phyloP scores from a whole-genome alignment of 305 asterid species.

The Petunia hybrid region DNA sequence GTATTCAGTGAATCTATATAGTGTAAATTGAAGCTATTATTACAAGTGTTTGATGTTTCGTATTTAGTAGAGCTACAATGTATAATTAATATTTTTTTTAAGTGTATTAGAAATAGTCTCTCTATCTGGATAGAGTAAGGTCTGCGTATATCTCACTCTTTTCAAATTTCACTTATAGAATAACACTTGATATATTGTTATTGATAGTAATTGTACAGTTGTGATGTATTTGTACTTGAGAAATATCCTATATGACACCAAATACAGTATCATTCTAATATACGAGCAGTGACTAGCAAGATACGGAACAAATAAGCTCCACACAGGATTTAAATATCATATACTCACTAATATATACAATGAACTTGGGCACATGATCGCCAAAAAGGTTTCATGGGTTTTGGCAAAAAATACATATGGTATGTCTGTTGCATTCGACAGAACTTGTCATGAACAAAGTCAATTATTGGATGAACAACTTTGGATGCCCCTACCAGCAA shows the following conservation, averaged over 20 bases:
- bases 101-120: too few relatives aligned
- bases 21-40: too few relatives aligned
- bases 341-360: conserved; percentile 1
- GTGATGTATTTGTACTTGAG: too few relatives aligned
- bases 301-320: background rate
- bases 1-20: too few relatives aligned
- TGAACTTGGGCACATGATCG: conserved; percentile 27
- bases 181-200: too few relatives aligned
- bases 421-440: conserved; percentile 17
- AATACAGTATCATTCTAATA: background rate
- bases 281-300: background rate
- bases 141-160: too few relatives aligned
- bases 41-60: too few relatives aligned
- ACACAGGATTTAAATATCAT: background rate
- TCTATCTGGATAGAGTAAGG: too few relatives aligned
- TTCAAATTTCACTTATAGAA: too few relatives aligned
- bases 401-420: background rate
- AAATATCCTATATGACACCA: background rate
- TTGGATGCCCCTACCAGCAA: conserved; percentile 19
- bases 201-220: too few relatives aligned
- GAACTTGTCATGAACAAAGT: background rate
- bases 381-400: background rate
- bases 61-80: too few relatives aligned
- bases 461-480: conserved; percentile 16
- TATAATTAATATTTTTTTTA: too few relatives aligned